phyloP scores from a whole-genome alignment of 192 early-diverging fungal species.

The Coemansia sp. region DNA sequence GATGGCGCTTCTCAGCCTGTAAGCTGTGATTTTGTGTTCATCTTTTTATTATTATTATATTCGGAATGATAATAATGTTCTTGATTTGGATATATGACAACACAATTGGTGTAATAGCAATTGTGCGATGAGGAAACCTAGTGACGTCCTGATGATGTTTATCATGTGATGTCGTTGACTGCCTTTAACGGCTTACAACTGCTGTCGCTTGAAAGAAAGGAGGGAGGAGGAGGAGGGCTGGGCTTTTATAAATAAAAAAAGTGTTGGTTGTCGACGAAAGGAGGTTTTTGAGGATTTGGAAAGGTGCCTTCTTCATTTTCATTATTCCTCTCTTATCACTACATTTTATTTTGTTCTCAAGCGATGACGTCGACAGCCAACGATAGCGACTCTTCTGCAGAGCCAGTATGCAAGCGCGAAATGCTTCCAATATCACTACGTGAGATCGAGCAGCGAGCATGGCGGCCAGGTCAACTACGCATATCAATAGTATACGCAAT shows the following conservation, averaged over 20 bases:
- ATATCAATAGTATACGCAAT: conserved; percentile 38
- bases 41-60: not conserved
- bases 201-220: not conserved
- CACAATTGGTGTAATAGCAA: not conserved
- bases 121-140: not conserved
- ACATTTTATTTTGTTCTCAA: not conserved
- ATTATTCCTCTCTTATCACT: not conserved
- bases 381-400: not conserved
- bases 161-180: not conserved
- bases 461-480: conserved; percentile 14
- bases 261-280: too few relatives aligned
- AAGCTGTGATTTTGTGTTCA: not conserved
- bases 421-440: conserved; percentile 22
- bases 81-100: not conserved
- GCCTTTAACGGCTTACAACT: not conserved
- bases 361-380: not conserved
- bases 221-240: too few relatives aligned
- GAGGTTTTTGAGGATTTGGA: too few relatives aligned
- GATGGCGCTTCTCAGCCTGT: conserved; percentile 77
- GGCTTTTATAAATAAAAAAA: too few relatives aligned
- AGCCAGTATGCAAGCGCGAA: not conserved
- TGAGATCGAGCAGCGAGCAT: conserved; percentile 22
- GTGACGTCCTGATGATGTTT: not conserved
- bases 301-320: too few relatives aligned
- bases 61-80: too few relatives aligned